phyloP scores from a whole-genome alignment of 2,329 filamentous ascomycete genomes.

The Colletotrichum tropicicola region DNA sequence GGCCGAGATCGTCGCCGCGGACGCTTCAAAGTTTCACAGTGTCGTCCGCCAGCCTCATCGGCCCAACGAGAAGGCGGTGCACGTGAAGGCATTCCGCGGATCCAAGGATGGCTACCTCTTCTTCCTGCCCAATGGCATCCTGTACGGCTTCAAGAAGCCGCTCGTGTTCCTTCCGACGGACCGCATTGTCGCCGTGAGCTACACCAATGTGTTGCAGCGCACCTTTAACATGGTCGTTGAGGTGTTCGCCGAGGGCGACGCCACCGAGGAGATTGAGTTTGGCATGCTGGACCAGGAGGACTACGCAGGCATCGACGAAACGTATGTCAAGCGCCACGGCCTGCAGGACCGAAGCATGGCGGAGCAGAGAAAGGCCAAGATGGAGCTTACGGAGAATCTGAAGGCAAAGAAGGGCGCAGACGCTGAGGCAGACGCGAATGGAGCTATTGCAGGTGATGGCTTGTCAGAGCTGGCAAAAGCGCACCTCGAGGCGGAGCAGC shows the following conservation, averaged over 20 bases:
- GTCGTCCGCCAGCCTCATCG: conserved; percentile 65
- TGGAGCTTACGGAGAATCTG: conserved; percentile 67
- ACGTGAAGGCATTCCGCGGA: conserved; percentile 72
- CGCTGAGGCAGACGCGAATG: conserved; percentile 45
- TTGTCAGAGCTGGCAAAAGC: conserved; percentile 60
- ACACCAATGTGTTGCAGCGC: conserved; percentile 72
- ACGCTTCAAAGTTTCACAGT: conserved; percentile 66
- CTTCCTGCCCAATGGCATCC: conserved; percentile 71
- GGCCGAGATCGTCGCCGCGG: conserved; percentile 59
- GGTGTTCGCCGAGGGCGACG: conserved; percentile 59
- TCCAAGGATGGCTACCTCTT: conserved; percentile 76
- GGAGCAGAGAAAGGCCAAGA: conserved; percentile 72
- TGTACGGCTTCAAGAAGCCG: conserved; percentile 78
- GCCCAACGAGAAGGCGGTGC: conserved; percentile 69
- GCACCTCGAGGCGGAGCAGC: conserved; percentile 59
- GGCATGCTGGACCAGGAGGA: conserved; percentile 76
- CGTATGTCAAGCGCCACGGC: conserved; percentile 68
- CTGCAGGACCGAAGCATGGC: conserved; percentile 76
- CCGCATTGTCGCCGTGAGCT: conserved; percentile 70
- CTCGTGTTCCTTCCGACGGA: conserved; percentile 70
- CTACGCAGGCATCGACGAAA: conserved; percentile 69
- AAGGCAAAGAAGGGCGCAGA: conserved; percentile 55
- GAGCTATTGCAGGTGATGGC: conserved; percentile 46
- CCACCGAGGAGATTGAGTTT: conserved; percentile 71
- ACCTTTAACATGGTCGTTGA: conserved; percentile 76